These are phyloP conservation scores for Arabis hirsuta DNA, from an alignment of 345 rosid species.

Conservation along the genomic window DNA sequence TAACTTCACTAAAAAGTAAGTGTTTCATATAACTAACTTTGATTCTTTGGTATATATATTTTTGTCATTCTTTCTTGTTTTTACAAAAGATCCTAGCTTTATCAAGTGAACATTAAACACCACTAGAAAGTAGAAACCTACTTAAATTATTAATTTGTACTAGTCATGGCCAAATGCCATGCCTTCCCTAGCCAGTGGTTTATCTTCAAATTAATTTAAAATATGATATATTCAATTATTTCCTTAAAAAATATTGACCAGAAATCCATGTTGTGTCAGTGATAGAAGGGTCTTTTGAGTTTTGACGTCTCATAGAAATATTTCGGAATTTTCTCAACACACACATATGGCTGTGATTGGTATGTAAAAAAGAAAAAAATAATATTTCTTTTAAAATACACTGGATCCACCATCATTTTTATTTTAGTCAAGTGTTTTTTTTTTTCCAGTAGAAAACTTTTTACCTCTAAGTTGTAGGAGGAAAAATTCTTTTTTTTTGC, in stretches of 20 bases:
- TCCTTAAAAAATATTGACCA: not conserved
- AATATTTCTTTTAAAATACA: too few relatives aligned
- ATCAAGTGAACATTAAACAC: slow-evolving; percentile 38
- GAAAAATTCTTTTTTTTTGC: too few relatives aligned
- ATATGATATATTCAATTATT: not conserved
- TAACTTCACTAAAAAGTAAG: slow-evolving; percentile 36
- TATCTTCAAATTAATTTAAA: not conserved
- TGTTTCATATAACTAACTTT: not conserved
- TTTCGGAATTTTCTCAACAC: too few relatives aligned
- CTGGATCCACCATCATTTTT: too few relatives aligned
- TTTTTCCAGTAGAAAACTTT: too few relatives aligned
- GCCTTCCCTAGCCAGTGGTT: not conserved
- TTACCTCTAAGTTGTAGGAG: too few relatives aligned
- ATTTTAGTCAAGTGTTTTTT: too few relatives aligned
- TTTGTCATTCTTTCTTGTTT: slow-evolving; percentile 27
- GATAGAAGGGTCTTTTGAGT: not conserved
- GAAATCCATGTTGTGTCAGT: not conserved
- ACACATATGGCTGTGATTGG: too few relatives aligned
- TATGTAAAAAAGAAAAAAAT: too few relatives aligned
- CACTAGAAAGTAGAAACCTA: slow-evolving; percentile 22
- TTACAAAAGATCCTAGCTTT: slow-evolving; percentile 18
- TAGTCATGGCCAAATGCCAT: slow-evolving; percentile 2
- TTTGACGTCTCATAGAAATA: not conserved
- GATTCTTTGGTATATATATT: slow-evolving; percentile 7
- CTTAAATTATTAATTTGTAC: slow-evolving; percentile 15